phyloP scores from a whole-genome alignment of 129 eudicot species.

The Dittrichia graveolens region DNA sequence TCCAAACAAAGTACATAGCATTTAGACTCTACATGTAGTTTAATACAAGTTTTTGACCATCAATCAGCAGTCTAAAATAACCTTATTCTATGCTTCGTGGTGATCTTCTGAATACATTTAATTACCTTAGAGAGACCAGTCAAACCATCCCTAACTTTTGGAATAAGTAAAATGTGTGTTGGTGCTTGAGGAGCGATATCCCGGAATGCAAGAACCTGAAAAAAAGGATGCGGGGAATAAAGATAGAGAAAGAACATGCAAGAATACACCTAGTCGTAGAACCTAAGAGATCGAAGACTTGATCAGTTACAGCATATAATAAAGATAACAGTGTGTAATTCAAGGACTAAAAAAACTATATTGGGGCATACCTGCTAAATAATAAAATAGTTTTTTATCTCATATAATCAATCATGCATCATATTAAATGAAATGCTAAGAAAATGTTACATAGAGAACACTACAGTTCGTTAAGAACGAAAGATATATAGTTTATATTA shows the following conservation, averaged over 20 bases:
- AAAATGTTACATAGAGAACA: too few relatives aligned
- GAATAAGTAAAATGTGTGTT: constrained; percentile 74
- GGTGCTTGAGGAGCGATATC: constrained; percentile 90
- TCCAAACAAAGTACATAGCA: not conserved
- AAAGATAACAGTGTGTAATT: not conserved
- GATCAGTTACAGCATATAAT: constrained; percentile 6
- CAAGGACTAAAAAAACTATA: not conserved
- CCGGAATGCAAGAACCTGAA: constrained; percentile 91
- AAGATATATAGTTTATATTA: too few relatives aligned
- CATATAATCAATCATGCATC: too few relatives aligned
- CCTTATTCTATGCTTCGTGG: not conserved
- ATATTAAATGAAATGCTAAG: too few relatives aligned
- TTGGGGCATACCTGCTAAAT: not conserved
- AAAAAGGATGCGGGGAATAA: not conserved
- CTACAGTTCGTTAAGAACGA: too few relatives aligned
- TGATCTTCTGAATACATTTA: constrained; percentile 9
- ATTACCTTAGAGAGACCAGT: constrained; percentile 88
- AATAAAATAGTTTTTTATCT: too few relatives aligned
- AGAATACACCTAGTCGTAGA: not conserved
- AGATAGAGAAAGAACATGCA: not conserved
- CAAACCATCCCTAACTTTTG: constrained; percentile 84
- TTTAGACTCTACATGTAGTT: constrained; percentile 12
- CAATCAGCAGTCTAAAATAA: not conserved
- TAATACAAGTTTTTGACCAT: not conserved
- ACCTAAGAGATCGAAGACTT: not conserved